Evolutionary conservation across 108 stramenopile genomes (phyloP), one percentile per base, ranked within the genome.

Genomic region (Fistulifera pelliculosa): DNA sequence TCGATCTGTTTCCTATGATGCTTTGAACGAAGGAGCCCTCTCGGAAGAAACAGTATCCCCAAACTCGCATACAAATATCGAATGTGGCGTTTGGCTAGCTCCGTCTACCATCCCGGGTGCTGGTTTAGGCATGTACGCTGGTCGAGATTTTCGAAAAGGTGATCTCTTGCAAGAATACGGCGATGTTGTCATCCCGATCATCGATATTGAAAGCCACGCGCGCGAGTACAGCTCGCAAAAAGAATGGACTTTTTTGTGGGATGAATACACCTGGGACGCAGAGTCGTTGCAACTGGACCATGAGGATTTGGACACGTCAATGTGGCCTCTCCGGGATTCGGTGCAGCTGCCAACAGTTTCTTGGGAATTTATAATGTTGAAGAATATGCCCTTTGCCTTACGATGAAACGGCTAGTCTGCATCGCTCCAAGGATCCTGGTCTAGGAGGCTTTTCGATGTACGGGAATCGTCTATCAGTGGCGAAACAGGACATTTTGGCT

Each of bases 121-220:
- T 42, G 84, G 84, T 25, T 61, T 86, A 0, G 84, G 84, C 13
- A 67, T 86, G 55, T 86, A 74, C 58, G 77, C 84, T n/a, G 84
- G 79, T 8, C 58, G 56, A 39, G 62, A 71, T 26, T 80, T 64
- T 44, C 6, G 5, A 38, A 21, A 49, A 7, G 60, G 40, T 14
- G 70, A 76, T 12, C 15, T 17, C 1, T 48, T 71, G 26, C 57
- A 66, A 23, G 28, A 23, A 16, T 16, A 45, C 0, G 70, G 70
- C 0, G 74, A 80, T 60, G 60, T 66, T 16, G 41, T 71, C 23
- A 64, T 79, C 22, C 65, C 74, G 0, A 61, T 79, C 38, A 43
- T 71, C 14, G 73, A 74, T 50, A 38, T 67, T 14, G 23, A 31
- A 12, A 18, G n/a, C 22, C 54, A 72, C 0, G 45, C 51, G 38